phyloP scores from a whole-genome alignment of 2,329 filamentous ascomycete species.

The Grosmannia clavigera region DNA sequence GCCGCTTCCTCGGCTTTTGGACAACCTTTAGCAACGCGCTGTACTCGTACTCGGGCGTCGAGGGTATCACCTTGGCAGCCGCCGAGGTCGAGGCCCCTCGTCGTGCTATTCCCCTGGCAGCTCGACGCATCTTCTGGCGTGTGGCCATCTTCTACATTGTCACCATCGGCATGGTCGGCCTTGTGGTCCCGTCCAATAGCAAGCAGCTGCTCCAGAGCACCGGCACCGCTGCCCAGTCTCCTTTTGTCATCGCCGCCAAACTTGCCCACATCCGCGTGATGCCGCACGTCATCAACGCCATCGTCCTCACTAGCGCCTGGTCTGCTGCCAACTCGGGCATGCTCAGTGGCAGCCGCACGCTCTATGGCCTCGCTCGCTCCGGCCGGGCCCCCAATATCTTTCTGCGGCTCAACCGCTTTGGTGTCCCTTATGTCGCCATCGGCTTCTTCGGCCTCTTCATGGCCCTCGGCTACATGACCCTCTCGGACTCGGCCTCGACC shows the following conservation, averaged over 20 bases:
- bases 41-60: conserved; percentile 33
- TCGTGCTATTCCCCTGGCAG: conserved; percentile 10
- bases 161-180: conserved; percentile 19
- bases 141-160: conserved; percentile 20
- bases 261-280: conserved; percentile 55
- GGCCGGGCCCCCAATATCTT: conserved; percentile 44
- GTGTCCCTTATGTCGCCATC: conserved; percentile 45
- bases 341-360: conserved; percentile 42
- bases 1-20: conserved; percentile 29
- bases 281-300: conserved; percentile 61
- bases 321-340: conserved; percentile 58
- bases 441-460: conserved; percentile 28
- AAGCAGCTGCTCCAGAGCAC: conserved; percentile 21
- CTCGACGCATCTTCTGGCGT: conserved; percentile 18
- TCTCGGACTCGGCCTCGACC: conserved; percentile 11
- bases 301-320: conserved; percentile 60
- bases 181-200: conserved; percentile 16
- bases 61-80: conserved; percentile 29
- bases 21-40: conserved; percentile 24
- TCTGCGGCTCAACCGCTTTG: conserved; percentile 35
- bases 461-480: conserved; percentile 44
- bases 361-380: conserved; percentile 47
- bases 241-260: conserved; percentile 61
- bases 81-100: conserved; percentile 12
- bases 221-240: conserved; percentile 28